Evolutionary conservation across 345 rosid genomes (phyloP).

Genomic region (Linum trigynum): DNA sequence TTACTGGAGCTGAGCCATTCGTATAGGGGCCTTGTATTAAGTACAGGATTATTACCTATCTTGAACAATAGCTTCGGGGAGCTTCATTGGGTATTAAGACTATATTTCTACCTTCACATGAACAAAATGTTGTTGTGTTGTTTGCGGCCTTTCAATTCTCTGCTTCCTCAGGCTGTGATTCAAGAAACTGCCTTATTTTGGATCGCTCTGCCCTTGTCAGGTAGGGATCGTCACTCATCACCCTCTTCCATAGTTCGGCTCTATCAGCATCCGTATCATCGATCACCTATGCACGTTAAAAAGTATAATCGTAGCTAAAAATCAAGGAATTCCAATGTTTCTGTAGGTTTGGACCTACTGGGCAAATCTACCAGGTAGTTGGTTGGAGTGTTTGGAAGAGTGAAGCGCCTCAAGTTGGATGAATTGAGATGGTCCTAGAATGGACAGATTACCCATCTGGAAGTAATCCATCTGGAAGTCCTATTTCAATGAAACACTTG

Average conservation of each 20-base stretch:
- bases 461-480: no score
- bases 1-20: no score
- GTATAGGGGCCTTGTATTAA: no score
- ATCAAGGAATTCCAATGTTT: neutral
- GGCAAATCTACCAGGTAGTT: no score
- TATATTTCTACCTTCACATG: slow-evolving; percentile 7
- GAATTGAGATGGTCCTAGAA: no score
- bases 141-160: slow-evolving; percentile 20
- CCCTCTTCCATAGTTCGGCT: slow-evolving; percentile 39
- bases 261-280: slow-evolving; percentile 31
- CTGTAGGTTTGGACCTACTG: neutral
- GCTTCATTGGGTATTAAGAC: no score
- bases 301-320: neutral
- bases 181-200: slow-evolving; percentile 50
- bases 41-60: no score
- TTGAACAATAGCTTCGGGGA: no score
- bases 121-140: no score
- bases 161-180: slow-evolving; percentile 34
- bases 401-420: no score
- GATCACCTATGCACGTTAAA: slow-evolving; percentile 35
- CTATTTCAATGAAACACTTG: neutral
- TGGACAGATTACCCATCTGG: no score
- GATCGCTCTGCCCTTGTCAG: slow-evolving; percentile 46
- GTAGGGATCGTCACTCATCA: slow-evolving; percentile 47
- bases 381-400: no score